phyloP scores from a whole-genome alignment of 2,329 filamentous ascomycete species.

The Penicillium sp. region DNA sequence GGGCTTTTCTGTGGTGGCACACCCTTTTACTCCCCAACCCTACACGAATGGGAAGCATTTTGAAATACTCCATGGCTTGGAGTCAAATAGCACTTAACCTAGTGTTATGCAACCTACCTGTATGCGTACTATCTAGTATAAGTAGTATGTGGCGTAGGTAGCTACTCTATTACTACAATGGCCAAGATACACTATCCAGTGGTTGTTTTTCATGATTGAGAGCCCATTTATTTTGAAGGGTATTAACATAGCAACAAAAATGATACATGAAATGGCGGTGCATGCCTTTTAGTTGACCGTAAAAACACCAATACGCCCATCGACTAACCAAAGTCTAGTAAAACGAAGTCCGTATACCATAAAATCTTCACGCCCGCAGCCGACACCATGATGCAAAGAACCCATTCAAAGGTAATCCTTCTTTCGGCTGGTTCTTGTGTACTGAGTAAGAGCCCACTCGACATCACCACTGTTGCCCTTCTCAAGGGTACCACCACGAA shows the following conservation, averaged over 20 bases:
- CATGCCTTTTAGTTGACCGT: neutral
- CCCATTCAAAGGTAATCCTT: constrained; percentile 78
- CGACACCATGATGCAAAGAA: constrained; percentile 19
- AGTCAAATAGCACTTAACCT: too few relatives aligned
- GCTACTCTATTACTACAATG: too few relatives aligned
- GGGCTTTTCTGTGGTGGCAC: too few relatives aligned
- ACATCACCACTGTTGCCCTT: constrained; percentile 88
- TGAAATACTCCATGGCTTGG: too few relatives aligned
- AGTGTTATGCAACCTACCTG: too few relatives aligned
- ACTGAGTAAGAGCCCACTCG: constrained; percentile 95
- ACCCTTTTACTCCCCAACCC: too few relatives aligned
- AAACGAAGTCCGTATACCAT: constrained; percentile 13
- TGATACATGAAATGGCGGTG: constrained; percentile 20
- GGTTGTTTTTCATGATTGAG: neutral
- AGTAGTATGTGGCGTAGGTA: too few relatives aligned
- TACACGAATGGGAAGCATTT: too few relatives aligned
- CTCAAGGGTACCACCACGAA: constrained; percentile 84
- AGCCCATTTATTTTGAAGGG: constrained; percentile 9
- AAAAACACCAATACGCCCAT: constrained; percentile 35
- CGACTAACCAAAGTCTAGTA: constrained; percentile 19
- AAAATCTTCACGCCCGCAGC: constrained; percentile 17
- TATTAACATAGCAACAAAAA: constrained; percentile 24
- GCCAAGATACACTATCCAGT: too few relatives aligned
- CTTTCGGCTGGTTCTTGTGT: constrained; percentile 89
- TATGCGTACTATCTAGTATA: too few relatives aligned